Conservation (phyloP, 306 rosid species). For the Cicer pinnatifidum region DNA sequence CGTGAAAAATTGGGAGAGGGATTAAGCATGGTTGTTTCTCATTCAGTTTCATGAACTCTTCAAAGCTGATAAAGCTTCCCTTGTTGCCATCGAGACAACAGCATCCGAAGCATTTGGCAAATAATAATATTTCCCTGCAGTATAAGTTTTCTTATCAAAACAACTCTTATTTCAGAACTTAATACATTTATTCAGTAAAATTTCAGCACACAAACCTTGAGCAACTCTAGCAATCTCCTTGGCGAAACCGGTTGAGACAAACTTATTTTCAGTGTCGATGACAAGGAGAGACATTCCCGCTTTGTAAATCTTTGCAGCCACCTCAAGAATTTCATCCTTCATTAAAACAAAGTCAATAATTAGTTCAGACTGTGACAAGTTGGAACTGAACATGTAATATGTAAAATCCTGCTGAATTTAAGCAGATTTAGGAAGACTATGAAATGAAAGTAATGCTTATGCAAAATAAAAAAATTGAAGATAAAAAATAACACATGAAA, state of each 20-base stretch:
- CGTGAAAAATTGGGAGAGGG: not conserved
- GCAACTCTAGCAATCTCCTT: conserved; percentile 98
- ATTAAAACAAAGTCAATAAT: conserved; percentile 38
- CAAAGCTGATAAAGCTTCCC: conserved; percentile 79
- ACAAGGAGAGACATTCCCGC: conserved; percentile 98
- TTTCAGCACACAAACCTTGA: conserved; percentile 69
- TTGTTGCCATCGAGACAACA: conserved; percentile 84
- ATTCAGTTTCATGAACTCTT: conserved; percentile 63
- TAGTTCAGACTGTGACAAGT: conserved; percentile 28
- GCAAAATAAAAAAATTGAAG: not conserved
- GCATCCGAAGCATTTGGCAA: conserved; percentile 96
- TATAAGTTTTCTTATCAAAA: conserved; percentile 32
- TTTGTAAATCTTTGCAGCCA: conserved; percentile 92
- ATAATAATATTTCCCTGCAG: conserved; percentile 93
- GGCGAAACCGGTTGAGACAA: conserved; percentile 96
- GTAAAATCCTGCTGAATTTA: conserved; percentile 16
- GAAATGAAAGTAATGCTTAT: not conserved
- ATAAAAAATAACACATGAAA: not conserved
- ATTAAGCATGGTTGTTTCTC: conserved; percentile 17
- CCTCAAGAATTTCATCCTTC: conserved; percentile 97
- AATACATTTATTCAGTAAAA: conserved; percentile 32
- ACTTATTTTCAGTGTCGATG: conserved; percentile 96
- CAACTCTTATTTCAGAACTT: conserved; percentile 32
- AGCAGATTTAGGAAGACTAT: conserved; percentile 21
- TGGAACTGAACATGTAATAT: conserved; percentile 21